A percentile compares a stretch with the other conserved stretches of the same genome.
phyloP scores from a whole-genome alignment of 495 filamentous ascomycete genomes.

The Hypoxylon crocopeplum region DNA sequence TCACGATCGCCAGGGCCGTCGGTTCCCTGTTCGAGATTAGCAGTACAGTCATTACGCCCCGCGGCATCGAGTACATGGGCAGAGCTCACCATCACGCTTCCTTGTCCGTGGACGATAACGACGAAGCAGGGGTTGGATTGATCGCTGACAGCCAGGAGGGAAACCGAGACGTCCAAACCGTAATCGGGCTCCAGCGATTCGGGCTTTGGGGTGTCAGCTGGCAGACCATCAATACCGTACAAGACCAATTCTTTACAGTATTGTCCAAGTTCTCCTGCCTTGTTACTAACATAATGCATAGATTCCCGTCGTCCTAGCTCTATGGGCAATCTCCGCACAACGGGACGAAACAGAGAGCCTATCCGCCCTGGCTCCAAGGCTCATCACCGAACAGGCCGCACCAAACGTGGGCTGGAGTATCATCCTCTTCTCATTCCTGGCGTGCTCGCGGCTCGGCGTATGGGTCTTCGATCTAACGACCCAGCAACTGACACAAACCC shows the following conservation, averaged over 20 bases:
- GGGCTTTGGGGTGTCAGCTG: conserved; percentile 53
- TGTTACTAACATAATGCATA: conserved; percentile 18
- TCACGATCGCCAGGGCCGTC: conserved; percentile 60
- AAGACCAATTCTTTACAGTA: background rate
- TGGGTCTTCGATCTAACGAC: conserved; percentile 57
- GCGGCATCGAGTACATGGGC: conserved; percentile 46
- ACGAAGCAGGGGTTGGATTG: conserved; percentile 36
- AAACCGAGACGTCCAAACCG: conserved; percentile 30
- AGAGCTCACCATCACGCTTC: conserved; percentile 19
- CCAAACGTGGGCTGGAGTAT: conserved; percentile 39
- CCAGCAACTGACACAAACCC: conserved; percentile 53
- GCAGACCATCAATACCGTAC: conserved; percentile 50
- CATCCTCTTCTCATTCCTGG: conserved; percentile 50
- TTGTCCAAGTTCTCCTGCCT: too few relatives aligned
- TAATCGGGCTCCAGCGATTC: conserved; percentile 48
- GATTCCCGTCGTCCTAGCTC: conserved; percentile 47
- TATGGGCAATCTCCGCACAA: conserved; percentile 44
- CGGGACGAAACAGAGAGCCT: conserved; percentile 4
- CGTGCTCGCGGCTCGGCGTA: conserved; percentile 52
- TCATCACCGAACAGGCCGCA: conserved; percentile 4
- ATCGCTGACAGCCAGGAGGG: conserved; percentile 23
- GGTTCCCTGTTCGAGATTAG: conserved; percentile 62
- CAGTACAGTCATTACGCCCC: conserved; percentile 51
- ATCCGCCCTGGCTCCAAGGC: background rate
- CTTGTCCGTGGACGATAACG: conserved; percentile 5